phyloP scores from a whole-genome alignment of 2,329 filamentous ascomycete genomes.

The Sodiomyces alkalinus region DNA sequence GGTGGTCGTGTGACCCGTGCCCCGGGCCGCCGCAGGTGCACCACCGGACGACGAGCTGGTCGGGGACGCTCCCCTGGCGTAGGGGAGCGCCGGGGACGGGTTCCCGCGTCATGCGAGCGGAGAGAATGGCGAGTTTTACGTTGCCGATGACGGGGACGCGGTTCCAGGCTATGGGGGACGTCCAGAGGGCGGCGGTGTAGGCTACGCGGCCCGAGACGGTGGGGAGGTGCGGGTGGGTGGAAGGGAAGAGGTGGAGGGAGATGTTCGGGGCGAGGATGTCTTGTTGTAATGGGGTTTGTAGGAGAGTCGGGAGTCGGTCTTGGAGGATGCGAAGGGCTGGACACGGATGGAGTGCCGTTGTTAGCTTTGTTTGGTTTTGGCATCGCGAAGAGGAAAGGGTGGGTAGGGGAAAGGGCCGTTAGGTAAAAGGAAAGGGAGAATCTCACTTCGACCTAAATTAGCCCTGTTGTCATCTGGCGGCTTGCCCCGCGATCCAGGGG shows the following conservation, averaged over 20 bases:
- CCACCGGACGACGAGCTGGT: slow-evolving; percentile 88
- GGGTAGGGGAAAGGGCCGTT: too few species aligned
- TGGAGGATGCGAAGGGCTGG: slow-evolving; percentile 50
- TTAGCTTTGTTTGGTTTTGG: slow-evolving; percentile 1
- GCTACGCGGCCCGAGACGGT: slow-evolving; percentile 81
- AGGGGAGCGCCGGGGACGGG: slow-evolving; percentile 28
- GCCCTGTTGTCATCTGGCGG: slow-evolving; percentile 40
- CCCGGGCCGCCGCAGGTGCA: slow-evolving; percentile 37
- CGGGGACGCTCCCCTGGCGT: slow-evolving; percentile 41
- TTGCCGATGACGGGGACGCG: slow-evolving; percentile 82
- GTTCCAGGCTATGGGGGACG: slow-evolving; percentile 91
- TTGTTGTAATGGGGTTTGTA: slow-evolving; percentile 53
- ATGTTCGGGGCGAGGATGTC: slow-evolving; percentile 65
- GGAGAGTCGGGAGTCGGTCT: slow-evolving; percentile 49
- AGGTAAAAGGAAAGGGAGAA: too few species aligned
- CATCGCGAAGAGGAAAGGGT: background rate
- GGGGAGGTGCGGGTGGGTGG: slow-evolving; percentile 76
- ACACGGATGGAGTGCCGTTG: slow-evolving; percentile 1
- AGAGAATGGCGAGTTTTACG: slow-evolving; percentile 72
- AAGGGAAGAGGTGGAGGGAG: slow-evolving; percentile 54
- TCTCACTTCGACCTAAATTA: slow-evolving; percentile 49
- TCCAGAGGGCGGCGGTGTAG: slow-evolving; percentile 85
- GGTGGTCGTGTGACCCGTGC: background rate
- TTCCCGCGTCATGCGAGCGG: slow-evolving; percentile 68
- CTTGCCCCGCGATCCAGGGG: slow-evolving; percentile 13